Base-by-base conservation (phyloP, 805 yeast genomes). In the Saturnispora ahearnii region DNA sequence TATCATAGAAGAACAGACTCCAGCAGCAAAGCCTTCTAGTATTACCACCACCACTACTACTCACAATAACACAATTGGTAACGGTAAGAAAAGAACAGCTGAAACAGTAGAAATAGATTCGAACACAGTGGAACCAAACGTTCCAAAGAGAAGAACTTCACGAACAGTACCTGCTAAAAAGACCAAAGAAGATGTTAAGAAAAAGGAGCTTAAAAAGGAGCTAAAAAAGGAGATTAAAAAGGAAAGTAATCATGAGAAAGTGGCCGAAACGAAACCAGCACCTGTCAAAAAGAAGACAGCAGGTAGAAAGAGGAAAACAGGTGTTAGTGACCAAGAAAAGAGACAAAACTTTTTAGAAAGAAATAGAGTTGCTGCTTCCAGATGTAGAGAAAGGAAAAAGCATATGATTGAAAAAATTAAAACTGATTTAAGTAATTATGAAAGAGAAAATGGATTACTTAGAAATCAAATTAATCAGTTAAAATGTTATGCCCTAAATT, bases 291-390 rank as follows among this genome's bases (percentile, higher is more conserved):
- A 41, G 34, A 44, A 47, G 42, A 42, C 45, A 11, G 30, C n/a
- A 4, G 40, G 40, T n/a, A 36, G 40, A 18, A 36, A 36, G 15
- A 36, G 40, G 40, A 36, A 36, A 36, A 36, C 40, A 18, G 40
- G 40, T 36, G 4, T 44, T 3, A 32, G 49, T 11, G 77, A 84
- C 61, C 95, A 84, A 57, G 81, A 82, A 59, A 88, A 86, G 61
- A 77, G 97, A 24, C 79, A 79, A 61, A 81, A 76, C 57, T 91
- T 91, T 58, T 67, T 93, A 55, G 99, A 93, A 63, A 75, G 98
- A 58, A 93, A 93, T 65, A 74, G 99, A 52, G 81, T 91, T 11
- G 99, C 99, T 0, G 99, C 99, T 0, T 82, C 95, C n/a, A 90
- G 89, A 63, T 93, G 98, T 71, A 79, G 99, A 55, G 95, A 86